These are phyloP conservation scores for Candolleomyces aberdarensis DNA, from an alignment of 768 basidiomycete species.

Conservation along the genomic window DNA sequence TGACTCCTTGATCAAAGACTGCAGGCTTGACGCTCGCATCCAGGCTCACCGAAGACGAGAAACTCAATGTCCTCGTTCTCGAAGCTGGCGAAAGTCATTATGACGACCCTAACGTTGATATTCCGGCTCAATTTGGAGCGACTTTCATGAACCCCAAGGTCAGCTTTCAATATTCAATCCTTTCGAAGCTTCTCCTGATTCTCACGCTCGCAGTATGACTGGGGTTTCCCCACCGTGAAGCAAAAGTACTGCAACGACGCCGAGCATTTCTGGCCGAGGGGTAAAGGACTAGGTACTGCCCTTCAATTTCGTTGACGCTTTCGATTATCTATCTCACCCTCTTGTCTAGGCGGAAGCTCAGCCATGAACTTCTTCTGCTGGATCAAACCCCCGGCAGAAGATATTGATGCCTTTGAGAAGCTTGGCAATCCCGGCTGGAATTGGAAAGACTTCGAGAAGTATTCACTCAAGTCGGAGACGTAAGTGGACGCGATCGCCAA, in stretches of 20 bases:
- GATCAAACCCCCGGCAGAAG: constrained; percentile 27
- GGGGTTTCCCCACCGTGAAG: constrained; percentile 29
- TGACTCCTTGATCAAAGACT: constrained; percentile 3
- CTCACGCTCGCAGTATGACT: constrained; percentile 31
- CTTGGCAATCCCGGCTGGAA: constrained; percentile 59
- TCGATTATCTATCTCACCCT: neutral
- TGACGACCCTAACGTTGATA: constrained; percentile 30
- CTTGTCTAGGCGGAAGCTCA: constrained; percentile 38
- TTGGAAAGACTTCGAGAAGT: constrained; percentile 40
- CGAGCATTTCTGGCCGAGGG: constrained; percentile 25
- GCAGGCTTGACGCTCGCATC: constrained; percentile 14
- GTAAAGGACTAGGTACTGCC: constrained; percentile 28
- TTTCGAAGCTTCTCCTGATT: neutral
- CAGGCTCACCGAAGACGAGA: constrained; percentile 13
- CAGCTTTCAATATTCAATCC: neutral
- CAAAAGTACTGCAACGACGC: constrained; percentile 25
- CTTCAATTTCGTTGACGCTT: neutral
- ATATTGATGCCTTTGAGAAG: constrained; percentile 36
- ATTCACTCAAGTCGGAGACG: constrained; percentile 36
- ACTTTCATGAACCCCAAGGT: constrained; percentile 27
- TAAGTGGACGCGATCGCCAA: constrained; percentile 14
- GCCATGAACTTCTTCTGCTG: constrained; percentile 39
- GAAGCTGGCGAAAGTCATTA: constrained; percentile 35
- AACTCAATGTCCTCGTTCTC: constrained; percentile 13
- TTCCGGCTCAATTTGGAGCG: constrained; percentile 28